Evolutionary conservation across 2,329 filamentous ascomycete species (phyloP).

Genomic region (Aspergillus aculeatinus): DNA sequence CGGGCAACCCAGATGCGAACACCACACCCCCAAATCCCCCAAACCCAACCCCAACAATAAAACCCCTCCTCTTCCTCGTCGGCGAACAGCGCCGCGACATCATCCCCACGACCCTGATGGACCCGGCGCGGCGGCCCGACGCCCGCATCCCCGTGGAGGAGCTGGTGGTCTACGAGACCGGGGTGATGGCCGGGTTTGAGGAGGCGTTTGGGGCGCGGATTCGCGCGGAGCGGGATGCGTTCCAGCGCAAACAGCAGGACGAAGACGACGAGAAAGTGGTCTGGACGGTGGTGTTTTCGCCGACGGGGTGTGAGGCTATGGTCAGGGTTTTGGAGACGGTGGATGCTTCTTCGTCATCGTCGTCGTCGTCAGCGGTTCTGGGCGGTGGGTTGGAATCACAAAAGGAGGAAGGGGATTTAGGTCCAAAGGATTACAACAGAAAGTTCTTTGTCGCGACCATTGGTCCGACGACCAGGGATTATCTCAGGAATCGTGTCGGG

Average conservation of each 20-base stretch:
- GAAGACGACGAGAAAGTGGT: slow-evolving; percentile 14
- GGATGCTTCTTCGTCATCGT: neutral
- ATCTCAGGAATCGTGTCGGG: slow-evolving; percentile 53
- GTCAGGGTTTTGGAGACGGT: slow-evolving; percentile 48
- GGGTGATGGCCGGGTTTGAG: slow-evolving; percentile 76
- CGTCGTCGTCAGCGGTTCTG: neutral
- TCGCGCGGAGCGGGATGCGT: slow-evolving; percentile 9
- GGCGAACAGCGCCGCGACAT: slow-evolving; percentile 88
- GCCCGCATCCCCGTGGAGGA: slow-evolving; percentile 70
- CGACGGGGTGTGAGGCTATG: slow-evolving; percentile 62
- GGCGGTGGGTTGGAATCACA: slow-evolving; percentile 9
- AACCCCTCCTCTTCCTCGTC: slow-evolving; percentile 77
- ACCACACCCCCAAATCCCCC: too few relatives aligned
- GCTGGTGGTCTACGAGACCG: slow-evolving; percentile 81
- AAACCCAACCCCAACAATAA: slow-evolving; percentile 29
- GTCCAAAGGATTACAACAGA: too few relatives aligned
- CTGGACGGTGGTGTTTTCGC: slow-evolving; percentile 56
- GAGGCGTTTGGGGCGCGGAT: slow-evolving; percentile 61
- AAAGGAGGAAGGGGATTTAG: neutral
- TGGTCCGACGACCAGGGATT: slow-evolving; percentile 84
- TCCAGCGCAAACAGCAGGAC: neutral
- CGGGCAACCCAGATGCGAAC: too few relatives aligned
- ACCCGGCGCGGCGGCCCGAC: slow-evolving; percentile 48
- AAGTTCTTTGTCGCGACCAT: slow-evolving; percentile 73
- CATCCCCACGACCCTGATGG: slow-evolving; percentile 78